Evolutionary conservation across 495 filamentous ascomycete species (phyloP).

Genomic region (Hypoxylon crocopeplum): DNA sequence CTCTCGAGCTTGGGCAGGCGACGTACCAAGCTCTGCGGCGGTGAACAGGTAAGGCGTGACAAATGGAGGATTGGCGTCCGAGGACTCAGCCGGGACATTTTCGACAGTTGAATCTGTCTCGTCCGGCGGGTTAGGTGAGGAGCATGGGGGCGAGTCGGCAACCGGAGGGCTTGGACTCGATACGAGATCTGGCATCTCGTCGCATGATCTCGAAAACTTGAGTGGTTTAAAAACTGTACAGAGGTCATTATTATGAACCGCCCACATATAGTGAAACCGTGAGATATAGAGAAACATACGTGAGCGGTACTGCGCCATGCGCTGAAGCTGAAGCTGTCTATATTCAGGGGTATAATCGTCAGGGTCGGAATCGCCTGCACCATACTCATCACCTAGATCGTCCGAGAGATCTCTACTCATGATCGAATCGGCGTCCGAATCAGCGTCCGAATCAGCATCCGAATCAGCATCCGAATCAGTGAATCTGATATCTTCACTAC

Average conservation of each 20-base stretch:
- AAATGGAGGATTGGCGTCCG: slow-evolving; percentile 36
- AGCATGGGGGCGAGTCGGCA: slow-evolving; percentile 35
- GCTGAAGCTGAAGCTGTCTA: too few relatives aligned
- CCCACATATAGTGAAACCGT: too few relatives aligned
- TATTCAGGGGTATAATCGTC: not conserved
- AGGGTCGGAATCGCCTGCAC: not conserved
- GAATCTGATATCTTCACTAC: slow-evolving; percentile 41
- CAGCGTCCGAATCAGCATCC: slow-evolving; percentile 40
- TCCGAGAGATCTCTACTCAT: slow-evolving; percentile 39
- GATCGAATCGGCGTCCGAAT: slow-evolving; percentile 43
- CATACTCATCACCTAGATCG: slow-evolving; percentile 14
- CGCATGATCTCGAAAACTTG: slow-evolving; percentile 23
- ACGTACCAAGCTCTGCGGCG: not conserved
- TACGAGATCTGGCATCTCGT: slow-evolving; percentile 19
- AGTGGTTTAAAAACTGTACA: slow-evolving; percentile 11
- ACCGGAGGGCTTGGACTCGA: slow-evolving; percentile 40
- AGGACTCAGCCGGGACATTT: slow-evolving; percentile 49
- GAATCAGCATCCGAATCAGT: slow-evolving; percentile 42
- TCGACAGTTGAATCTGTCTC: slow-evolving; percentile 40
- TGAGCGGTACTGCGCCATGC: too few relatives aligned
- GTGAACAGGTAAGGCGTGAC: slow-evolving; percentile 24
- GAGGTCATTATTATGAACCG: not conserved
- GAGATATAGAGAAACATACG: too few relatives aligned
- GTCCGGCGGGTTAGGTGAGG: slow-evolving; percentile 2
- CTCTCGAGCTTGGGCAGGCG: slow-evolving; percentile 25